Evolutionary conservation across 1,139 yeast species (phyloP), one percentile per base, ranked within the genome.

Genomic region (Suhomyces coccinellae): DNA sequence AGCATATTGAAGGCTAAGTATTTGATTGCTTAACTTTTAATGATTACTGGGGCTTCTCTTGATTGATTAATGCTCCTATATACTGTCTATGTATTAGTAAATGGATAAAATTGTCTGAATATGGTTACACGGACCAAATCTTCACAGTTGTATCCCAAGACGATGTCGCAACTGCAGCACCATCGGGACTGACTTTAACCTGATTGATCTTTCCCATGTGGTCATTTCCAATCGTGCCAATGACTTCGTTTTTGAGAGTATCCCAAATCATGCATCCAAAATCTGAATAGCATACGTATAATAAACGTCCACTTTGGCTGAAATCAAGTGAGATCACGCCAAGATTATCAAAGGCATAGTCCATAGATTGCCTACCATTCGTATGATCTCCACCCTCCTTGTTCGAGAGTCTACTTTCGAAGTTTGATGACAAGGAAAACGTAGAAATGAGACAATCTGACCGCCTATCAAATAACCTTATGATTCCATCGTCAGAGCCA

Each of bases 181-280:
- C 97, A 65, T 88, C 89, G 0, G 84, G 83, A 51, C 93, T 81
- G 0, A 83, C 77, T 39, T 74, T 70, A 2, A 90, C 85, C 52
- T 82, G 82, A 37, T 82, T 80, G 12, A 87, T 77, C 42, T 84
- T 73, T 50, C 80, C 81, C 24, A 71, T 62, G 55, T 85, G 93
- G 5, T 83, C 85, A 31, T 62, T 60, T 2, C 76, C 77, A 33
- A 73, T 54, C 13, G 78, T 70, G 1, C 90, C 91, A 5, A 88
- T 79, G 28, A 85, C 69, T 47, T 79, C 82, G 14, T 81, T 82
- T 50, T 79, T 82, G 31, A 90, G 67, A 2, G 81, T 71, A 59
- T 90, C 98, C 95, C 96, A 87, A 3, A 87, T 75, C 22, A 85
- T 69, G 54, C 93, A 83, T 1, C 87, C 85, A 39, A 80, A 77